Evolutionary conservation across 2,329 filamentous ascomycete genomes (phyloP).

Genomic region (Rhinocladiella similis): DNA sequence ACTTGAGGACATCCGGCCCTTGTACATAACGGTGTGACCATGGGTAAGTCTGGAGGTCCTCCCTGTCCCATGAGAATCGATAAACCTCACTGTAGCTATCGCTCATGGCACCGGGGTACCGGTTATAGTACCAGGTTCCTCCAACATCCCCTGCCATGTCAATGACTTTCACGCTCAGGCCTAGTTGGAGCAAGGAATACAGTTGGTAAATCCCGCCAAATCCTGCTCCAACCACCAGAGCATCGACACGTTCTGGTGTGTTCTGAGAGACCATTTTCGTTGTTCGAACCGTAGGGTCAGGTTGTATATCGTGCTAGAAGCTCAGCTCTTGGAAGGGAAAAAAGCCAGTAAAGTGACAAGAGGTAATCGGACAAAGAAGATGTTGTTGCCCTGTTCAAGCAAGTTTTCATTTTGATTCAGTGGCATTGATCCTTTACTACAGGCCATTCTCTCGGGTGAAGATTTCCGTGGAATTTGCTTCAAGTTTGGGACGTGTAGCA

Average conservation of each 20-base stretch:
- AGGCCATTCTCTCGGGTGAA: too few relatives aligned
- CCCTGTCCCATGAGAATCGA: slow-evolving; percentile 8
- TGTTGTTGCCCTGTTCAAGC: too few relatives aligned
- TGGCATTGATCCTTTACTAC: too few relatives aligned
- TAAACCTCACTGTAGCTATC: slow-evolving; percentile 14
- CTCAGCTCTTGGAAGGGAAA: too few relatives aligned
- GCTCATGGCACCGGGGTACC: slow-evolving; percentile 38
- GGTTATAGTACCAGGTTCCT: slow-evolving; percentile 39
- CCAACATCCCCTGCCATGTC: slow-evolving; percentile 51
- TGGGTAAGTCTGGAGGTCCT: slow-evolving; percentile 18
- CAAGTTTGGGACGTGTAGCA: too few relatives aligned
- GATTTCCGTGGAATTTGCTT: too few relatives aligned
- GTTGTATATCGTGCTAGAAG: too few relatives aligned
- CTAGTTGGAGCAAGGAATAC: slow-evolving; percentile 52
- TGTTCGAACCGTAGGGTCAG: too few relatives aligned
- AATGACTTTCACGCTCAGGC: slow-evolving; percentile 50
- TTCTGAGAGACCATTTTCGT: too few relatives aligned
- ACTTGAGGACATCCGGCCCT: slow-evolving; percentile 42
- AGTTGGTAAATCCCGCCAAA: slow-evolving; percentile 51
- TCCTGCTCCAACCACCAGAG: slow-evolving; percentile 32
- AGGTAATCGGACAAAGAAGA: too few relatives aligned
- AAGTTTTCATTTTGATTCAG: too few relatives aligned
- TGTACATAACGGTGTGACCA: slow-evolving; percentile 25
- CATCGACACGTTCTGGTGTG: not conserved
- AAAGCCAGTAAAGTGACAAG: too few relatives aligned